These are phyloP conservation scores for Erythrophleum ivorense DNA, from an alignment of 331 rosid genomes.

Conservation along the genomic window DNA sequence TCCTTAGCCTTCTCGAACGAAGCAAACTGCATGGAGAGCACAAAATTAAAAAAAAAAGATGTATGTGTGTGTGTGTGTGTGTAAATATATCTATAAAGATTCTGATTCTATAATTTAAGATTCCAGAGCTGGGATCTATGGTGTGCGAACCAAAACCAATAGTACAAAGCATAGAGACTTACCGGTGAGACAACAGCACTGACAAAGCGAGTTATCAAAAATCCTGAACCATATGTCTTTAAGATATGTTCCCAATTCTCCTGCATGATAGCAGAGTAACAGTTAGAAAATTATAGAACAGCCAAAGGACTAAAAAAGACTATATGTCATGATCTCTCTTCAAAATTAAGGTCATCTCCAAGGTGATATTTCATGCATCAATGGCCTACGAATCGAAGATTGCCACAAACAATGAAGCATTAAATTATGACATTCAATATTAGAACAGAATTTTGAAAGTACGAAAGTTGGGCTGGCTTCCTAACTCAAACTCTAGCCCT, in stretches of 20 bases:
- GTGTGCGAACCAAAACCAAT: conserved; percentile 13
- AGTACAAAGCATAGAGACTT: conserved; percentile 42
- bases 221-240: conserved; percentile 76
- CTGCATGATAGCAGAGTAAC: conserved; percentile 47
- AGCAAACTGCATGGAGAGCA: conserved; percentile 67
- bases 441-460: neutral
- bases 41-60: neutral
- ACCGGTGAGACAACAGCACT: conserved; percentile 82
- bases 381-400: neutral
- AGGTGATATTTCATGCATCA: neutral
- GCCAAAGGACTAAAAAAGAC: neutral
- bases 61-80: too few relatives aligned
- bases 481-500: conserved; percentile 9
- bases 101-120: neutral
- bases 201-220: conserved; percentile 75
- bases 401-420: neutral
- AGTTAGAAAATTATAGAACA: neutral
- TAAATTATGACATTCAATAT: conserved; percentile 17
- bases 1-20: conserved; percentile 80
- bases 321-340: neutral
- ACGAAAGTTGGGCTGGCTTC: conserved; percentile 1
- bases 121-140: conserved; percentile 2
- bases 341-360: conserved; percentile 25
- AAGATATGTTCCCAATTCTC: conserved; percentile 69
- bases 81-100: neutral